These are phyloP conservation scores for Gelatoporia subvermispora DNA, from an alignment of 768 basidiomycete genomes.

Conservation along the genomic window DNA sequence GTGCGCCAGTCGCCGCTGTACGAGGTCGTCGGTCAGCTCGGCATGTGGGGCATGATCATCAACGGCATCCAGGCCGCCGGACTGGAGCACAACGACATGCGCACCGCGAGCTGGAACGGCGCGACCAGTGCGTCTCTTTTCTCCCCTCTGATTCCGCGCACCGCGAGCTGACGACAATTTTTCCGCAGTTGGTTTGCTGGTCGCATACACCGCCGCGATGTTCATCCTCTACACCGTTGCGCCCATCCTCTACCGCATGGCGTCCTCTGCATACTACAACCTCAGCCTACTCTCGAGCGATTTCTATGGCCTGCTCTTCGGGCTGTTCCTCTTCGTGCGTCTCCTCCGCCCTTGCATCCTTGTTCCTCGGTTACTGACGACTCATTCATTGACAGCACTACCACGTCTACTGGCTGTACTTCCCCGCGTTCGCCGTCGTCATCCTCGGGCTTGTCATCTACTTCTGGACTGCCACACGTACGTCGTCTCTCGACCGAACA, in stretches of 20 bases:
- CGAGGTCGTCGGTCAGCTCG: slow-evolving; percentile 84
- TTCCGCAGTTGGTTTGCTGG: slow-evolving; percentile 42
- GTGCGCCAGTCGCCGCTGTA: slow-evolving; percentile 77
- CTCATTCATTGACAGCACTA: slow-evolving; percentile 49
- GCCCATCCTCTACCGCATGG: slow-evolving; percentile 79
- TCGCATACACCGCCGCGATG: slow-evolving; percentile 65
- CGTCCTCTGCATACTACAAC: slow-evolving; percentile 84
- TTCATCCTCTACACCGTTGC: slow-evolving; percentile 81
- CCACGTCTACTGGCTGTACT: slow-evolving; percentile 85
- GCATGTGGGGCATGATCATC: slow-evolving; percentile 80
- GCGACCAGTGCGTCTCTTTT: slow-evolving; percentile 47
- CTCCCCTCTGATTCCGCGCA: neutral
- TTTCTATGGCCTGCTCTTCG: slow-evolving; percentile 84
- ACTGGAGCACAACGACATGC: slow-evolving; percentile 68
- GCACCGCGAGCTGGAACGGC: slow-evolving; percentile 65
- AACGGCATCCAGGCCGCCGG: slow-evolving; percentile 74
- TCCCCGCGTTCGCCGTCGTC: slow-evolving; percentile 70
- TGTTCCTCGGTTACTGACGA: too few species aligned
- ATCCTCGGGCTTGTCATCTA: slow-evolving; percentile 72
- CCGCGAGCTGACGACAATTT: neutral
- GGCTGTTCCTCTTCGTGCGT: slow-evolving; percentile 51
- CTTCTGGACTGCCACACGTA: slow-evolving; percentile 84
- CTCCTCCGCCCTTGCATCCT: neutral
- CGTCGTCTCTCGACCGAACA: slow-evolving; percentile 25
- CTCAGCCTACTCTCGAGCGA: slow-evolving; percentile 82